Conservation (phyloP, 345 rosid genomes). For the Boechera retrofracta region DNA sequence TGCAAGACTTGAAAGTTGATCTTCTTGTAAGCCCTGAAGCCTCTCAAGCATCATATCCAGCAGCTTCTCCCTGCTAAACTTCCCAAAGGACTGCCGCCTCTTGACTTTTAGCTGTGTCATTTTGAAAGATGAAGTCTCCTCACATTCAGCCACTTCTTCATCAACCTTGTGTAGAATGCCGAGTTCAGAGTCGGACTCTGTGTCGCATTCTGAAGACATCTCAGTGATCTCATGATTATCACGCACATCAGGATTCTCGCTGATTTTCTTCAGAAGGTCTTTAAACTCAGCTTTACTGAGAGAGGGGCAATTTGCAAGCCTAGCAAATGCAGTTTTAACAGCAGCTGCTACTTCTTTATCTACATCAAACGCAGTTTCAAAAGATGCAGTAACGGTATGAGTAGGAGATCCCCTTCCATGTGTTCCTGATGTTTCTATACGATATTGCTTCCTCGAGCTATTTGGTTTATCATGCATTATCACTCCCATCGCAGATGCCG, state of each 20-base stretch:
- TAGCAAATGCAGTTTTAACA: conserved; percentile 75
- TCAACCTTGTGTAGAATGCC: conserved; percentile 45
- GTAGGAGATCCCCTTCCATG: conserved; percentile 65
- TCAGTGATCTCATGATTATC: conserved; percentile 55
- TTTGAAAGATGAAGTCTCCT: conserved; percentile 43
- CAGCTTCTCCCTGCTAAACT: conserved; percentile 57
- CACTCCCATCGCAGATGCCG: conserved; percentile 86
- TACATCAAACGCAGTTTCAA: conserved; percentile 89
- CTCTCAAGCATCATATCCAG: conserved; percentile 81
- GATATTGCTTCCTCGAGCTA: conserved; percentile 59
- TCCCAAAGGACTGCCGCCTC: conserved; percentile 69
- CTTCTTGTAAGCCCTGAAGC: conserved; percentile 79
- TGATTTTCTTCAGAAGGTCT: conserved; percentile 71
- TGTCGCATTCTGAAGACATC: conserved; percentile 60
- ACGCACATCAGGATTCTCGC: conserved; percentile 68
- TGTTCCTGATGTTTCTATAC: conserved; percentile 56
- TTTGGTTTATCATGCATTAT: conserved; percentile 81
- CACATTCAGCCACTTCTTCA: conserved; percentile 43
- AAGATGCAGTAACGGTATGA: conserved; percentile 80
- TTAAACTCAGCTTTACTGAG: conserved; percentile 72
- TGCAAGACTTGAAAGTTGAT: conserved; percentile 90
- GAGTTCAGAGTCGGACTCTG: conserved; percentile 63
- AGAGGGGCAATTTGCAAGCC: conserved; percentile 63
- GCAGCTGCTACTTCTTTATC: conserved; percentile 95
- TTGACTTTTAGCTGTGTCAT: conserved; percentile 55